A percentile compares a stretch with the other conserved stretches of the same genome.
These are phyloP conservation scores for Calonectria pseudoturangicola DNA, from an alignment of 2,329 filamentous ascomycete species.

Conservation along the genomic window DNA sequence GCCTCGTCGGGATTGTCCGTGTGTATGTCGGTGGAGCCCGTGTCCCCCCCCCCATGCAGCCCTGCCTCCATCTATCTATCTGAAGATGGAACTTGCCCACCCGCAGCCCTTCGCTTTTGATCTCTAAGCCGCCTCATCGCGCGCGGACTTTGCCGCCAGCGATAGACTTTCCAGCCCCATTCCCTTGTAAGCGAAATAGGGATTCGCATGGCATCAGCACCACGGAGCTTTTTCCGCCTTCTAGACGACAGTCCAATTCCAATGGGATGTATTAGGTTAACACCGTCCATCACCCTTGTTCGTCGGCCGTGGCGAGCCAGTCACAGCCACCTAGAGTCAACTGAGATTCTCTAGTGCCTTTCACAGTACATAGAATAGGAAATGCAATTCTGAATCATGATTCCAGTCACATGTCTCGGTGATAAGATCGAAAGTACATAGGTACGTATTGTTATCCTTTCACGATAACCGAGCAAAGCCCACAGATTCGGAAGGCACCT, in stretches of 20 bases:
- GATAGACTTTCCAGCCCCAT: not conserved
- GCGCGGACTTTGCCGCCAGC: not conserved
- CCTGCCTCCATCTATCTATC: not conserved
- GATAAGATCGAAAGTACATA: too few species aligned
- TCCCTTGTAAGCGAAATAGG: not conserved
- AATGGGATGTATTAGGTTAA: not conserved
- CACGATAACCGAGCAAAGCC: too few species aligned
- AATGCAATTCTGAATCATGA: too few species aligned
- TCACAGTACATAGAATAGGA: too few species aligned
- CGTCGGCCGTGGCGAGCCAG: too few species aligned
- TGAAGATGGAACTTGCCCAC: not conserved
- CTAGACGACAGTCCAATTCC: not conserved
- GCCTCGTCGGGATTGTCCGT: not conserved
- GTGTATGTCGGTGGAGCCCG: not conserved
- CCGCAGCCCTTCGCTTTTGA: not conserved
- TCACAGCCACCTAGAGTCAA: too few species aligned
- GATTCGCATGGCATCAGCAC: too few species aligned
- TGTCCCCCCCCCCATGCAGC: conserved; percentile 1
- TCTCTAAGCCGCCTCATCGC: not conserved
- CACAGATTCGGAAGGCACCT: too few species aligned
- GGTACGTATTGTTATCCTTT: too few species aligned
- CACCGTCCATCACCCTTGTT: not conserved
- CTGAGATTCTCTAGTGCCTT: too few species aligned
- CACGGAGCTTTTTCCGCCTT: not conserved
- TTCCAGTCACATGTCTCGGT: too few species aligned